Evolutionary conservation across 2,329 filamentous ascomycete species (phyloP).

Genomic region (Sclerotinia glacialis): DNA sequence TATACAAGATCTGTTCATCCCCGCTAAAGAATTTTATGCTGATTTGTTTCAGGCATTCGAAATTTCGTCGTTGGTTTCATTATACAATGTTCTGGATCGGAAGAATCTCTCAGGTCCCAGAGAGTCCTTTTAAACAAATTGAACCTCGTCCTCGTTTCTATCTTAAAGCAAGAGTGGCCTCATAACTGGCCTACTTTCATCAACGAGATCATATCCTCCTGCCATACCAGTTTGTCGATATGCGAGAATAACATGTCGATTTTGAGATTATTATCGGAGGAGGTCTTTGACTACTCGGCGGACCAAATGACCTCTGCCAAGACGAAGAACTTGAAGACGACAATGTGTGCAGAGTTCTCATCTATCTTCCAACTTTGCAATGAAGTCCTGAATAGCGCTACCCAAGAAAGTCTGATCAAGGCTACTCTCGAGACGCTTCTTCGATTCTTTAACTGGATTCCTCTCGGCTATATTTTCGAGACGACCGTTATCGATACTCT

Average conservation of each 20-base stretch:
- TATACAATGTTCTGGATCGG: conserved; percentile 85
- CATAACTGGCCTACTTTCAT: conserved; percentile 99
- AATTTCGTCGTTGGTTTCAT: conserved; percentile 99
- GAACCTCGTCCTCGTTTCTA: conserved; percentile 93
- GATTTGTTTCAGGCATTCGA: conserved; percentile 69
- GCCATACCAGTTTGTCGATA: conserved; percentile 90
- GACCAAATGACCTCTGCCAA: conserved; percentile 99
- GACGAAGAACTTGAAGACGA: conserved; percentile 93
- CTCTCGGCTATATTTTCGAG: conserved; percentile 97
- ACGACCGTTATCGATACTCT: conserved; percentile 93
- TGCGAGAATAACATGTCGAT: conserved; percentile 99
- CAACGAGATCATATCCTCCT: conserved; percentile 97
- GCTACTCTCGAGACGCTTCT: conserved; percentile 95
- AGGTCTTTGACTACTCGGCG: conserved; percentile 98
- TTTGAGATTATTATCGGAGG: conserved; percentile 88
- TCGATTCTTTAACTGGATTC: conserved; percentile 98
- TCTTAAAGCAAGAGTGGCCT: conserved; percentile 99
- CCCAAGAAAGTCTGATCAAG: conserved; percentile 84
- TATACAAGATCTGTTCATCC: background rate
- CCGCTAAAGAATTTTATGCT: conserved; percentile 20
- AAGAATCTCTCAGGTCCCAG: conserved; percentile 81
- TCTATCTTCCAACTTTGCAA: conserved; percentile 97
- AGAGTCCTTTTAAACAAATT: conserved; percentile 95
- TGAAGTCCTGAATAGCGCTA: conserved; percentile 87
- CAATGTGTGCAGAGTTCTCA: conserved; percentile 98